Conservation (phyloP, 164 flowering plant genomes). For the Vitis labrusca region DNA sequence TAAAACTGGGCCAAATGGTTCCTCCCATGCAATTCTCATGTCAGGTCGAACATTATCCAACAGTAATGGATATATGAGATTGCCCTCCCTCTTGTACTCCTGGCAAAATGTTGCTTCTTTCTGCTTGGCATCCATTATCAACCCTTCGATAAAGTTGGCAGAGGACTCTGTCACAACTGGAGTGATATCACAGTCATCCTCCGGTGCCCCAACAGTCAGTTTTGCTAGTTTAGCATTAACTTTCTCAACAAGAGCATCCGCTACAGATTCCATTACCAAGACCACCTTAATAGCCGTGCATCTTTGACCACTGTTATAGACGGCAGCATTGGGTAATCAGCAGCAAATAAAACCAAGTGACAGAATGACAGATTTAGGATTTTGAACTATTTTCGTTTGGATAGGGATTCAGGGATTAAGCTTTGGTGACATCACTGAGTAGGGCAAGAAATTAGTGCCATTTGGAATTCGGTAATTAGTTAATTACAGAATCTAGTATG, state of each 20-base stretch:
- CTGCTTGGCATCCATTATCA: constrained; percentile 87
- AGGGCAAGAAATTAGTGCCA: no score
- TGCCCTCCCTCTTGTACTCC: constrained; percentile 89
- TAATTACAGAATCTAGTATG: no score
- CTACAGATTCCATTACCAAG: constrained; percentile 88
- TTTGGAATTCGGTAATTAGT: no score
- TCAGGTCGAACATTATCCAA: constrained; percentile 89
- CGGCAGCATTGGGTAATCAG: neutral
- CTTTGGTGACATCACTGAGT: no score
- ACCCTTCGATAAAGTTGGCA: constrained; percentile 90
- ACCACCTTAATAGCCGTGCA: constrained; percentile 96
- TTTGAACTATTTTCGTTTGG: no score
- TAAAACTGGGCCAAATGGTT: constrained; percentile 95
- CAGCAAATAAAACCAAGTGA: neutral
- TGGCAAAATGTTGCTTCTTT: constrained; percentile 97
- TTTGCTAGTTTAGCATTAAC: constrained; percentile 81
- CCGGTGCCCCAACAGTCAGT: constrained; percentile 86
- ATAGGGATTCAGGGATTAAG: no score
- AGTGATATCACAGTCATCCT: constrained; percentile 88
- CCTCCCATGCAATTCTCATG: constrained; percentile 99
- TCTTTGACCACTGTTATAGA: constrained; percentile 77
- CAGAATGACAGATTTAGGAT: no score
- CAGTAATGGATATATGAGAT: constrained; percentile 96
- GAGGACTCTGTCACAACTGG: constrained; percentile 94
- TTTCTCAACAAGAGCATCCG: constrained; percentile 76